Conservation (phyloP, 768 basidiomycete genomes). For the Vishniacozyma victoriae region DNA sequence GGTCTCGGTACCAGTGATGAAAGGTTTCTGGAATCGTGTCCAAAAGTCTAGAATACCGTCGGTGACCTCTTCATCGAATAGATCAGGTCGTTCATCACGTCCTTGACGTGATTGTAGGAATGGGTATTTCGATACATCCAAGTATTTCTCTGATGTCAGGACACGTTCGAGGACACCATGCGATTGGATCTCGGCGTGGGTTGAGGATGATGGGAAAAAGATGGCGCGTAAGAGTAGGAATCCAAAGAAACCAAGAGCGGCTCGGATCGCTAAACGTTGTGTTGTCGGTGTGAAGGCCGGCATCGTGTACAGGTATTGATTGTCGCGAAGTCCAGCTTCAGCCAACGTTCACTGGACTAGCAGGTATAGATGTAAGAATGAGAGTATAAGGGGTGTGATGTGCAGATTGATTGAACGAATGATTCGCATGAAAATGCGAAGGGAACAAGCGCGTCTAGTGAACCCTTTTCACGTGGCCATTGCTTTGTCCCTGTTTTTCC, state of each 20-base stretch:
- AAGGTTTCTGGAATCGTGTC: conserved; percentile 85
- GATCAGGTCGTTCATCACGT: conserved; percentile 70
- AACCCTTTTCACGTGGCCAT: too few relatives aligned
- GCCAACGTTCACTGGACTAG: too few relatives aligned
- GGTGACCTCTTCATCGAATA: conserved; percentile 67
- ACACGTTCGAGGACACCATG: conserved; percentile 65
- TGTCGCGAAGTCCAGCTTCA: too few relatives aligned
- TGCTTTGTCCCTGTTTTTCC: too few relatives aligned
- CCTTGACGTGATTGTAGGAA: conserved; percentile 86
- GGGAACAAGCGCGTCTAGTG: too few relatives aligned
- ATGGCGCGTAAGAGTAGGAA: conserved; percentile 38
- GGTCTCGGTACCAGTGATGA: conserved; percentile 76
- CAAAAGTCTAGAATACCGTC: conserved; percentile 83
- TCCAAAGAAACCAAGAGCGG: conserved; percentile 28
- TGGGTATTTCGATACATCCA: conserved; percentile 81
- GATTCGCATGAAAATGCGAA: too few relatives aligned
- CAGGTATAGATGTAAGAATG: too few relatives aligned
- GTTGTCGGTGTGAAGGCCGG: conserved; percentile 14
- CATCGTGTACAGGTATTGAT: too few relatives aligned
- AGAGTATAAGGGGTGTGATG: too few relatives aligned
- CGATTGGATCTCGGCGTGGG: conserved; percentile 52
- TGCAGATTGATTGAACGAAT: too few relatives aligned
- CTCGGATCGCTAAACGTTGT: conserved; percentile 38
- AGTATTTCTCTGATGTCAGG: conserved; percentile 60
- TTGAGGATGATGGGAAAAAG: conserved; percentile 33